phyloP scores from a whole-genome alignment of 768 basidiomycete genomes.

The Pisolithus albus region DNA sequence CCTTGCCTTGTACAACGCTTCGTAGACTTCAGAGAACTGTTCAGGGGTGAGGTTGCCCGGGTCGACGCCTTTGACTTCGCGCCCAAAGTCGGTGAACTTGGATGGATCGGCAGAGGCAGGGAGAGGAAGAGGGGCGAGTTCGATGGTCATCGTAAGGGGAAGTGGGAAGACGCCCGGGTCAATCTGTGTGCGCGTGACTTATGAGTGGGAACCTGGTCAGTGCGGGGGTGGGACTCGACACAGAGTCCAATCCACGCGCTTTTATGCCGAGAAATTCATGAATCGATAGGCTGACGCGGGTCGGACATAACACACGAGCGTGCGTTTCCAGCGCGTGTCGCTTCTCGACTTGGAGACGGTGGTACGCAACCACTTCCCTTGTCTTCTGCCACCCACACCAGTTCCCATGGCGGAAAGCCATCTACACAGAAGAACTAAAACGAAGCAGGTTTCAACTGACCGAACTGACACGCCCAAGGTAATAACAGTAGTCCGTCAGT shows the following conservation, averaged over 20 bases:
- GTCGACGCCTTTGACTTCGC: constrained; percentile 67
- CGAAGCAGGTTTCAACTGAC: neutral
- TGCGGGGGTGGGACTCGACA: neutral
- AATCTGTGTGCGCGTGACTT: too few species aligned
- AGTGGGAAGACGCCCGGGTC: neutral
- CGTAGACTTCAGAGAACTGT: constrained; percentile 59
- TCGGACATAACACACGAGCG: too few species aligned
- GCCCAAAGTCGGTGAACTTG: constrained; percentile 66
- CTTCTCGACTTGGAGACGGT: neutral
- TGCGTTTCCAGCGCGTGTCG: too few species aligned
- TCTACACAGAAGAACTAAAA: constrained; percentile 21
- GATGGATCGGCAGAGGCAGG: constrained; percentile 65
- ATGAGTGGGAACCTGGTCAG: too few species aligned
- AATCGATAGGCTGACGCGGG: too few species aligned
- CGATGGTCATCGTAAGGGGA: constrained; percentile 55
- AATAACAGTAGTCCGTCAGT: neutral
- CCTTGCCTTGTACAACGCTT: constrained; percentile 70
- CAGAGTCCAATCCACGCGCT: neutral
- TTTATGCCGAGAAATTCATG: too few species aligned
- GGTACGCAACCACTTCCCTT: neutral
- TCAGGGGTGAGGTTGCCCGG: constrained; percentile 55
- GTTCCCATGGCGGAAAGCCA: constrained; percentile 10
- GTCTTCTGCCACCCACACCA: neutral
- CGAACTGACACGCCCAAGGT: constrained; percentile 6
- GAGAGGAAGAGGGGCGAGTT: constrained; percentile 58